Evolutionary conservation across 2,329 filamentous ascomycete genomes (phyloP).

Genomic region (Emmonsiellopsis sp.): DNA sequence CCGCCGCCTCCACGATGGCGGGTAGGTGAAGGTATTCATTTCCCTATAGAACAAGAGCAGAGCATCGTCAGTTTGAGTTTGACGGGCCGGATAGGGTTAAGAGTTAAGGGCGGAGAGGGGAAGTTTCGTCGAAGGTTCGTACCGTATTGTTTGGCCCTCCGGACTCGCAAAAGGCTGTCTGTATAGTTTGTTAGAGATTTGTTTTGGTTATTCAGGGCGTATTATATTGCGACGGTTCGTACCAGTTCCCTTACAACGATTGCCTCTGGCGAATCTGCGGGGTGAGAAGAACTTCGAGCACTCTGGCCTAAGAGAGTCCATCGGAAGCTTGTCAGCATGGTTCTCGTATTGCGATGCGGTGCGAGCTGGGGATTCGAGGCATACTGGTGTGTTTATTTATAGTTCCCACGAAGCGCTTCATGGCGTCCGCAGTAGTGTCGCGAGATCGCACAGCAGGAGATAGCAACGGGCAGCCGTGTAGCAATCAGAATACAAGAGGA

Average conservation of each 20-base stretch:
- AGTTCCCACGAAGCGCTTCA: constrained; percentile 30
- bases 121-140: background rate
- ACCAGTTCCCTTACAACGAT: constrained; percentile 34
- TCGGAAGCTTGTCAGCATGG: background rate
- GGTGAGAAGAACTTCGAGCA: constrained; percentile 16
- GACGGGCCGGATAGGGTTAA: background rate
- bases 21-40: constrained; percentile 91
- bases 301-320: constrained; percentile 3
- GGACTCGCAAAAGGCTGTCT: constrained; percentile 78
- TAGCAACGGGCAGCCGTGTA: too few species aligned
- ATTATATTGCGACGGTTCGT: constrained; percentile 11
- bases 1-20: constrained; percentile 86
- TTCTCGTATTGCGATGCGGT: background rate
- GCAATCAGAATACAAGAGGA: too few species aligned
- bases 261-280: constrained; percentile 31
- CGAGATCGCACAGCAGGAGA: too few species aligned
- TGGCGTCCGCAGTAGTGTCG: constrained; percentile 10
- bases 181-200: constrained; percentile 1
- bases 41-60: constrained; percentile 41
- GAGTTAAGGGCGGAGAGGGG: too few species aligned
- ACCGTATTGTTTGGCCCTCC: constrained; percentile 43
- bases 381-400: constrained; percentile 25
- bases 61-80: background rate
- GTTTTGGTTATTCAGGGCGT: constrained; percentile 2
- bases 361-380: constrained; percentile 5